phyloP scores from a whole-genome alignment of 352 stramenopile species.

The Blastocystis sp. region DNA sequence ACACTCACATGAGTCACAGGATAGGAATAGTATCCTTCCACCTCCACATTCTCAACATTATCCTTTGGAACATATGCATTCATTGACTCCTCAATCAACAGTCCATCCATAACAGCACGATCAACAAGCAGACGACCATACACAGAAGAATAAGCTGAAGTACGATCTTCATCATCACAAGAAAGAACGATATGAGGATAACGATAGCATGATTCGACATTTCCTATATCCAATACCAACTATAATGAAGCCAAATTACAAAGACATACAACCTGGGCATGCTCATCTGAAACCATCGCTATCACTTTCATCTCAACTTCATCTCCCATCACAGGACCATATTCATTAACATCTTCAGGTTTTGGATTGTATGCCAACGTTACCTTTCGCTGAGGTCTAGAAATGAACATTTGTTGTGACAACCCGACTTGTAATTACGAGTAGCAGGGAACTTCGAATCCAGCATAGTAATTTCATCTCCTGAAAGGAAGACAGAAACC shows the following conservation, averaged over 20 bases:
- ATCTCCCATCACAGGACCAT: conserved; percentile 44
- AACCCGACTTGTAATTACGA: conserved; percentile 16
- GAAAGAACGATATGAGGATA: conserved; percentile 60
- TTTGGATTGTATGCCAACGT: conserved; percentile 53
- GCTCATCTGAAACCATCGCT: conserved; percentile 37
- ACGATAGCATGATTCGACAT: conserved; percentile 19
- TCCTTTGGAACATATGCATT: conserved; percentile 44
- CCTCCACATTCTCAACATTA: conserved; percentile 39
- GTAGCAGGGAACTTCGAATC: conserved; percentile 34
- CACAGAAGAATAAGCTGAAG: conserved; percentile 9
- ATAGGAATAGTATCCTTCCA: conserved; percentile 61
- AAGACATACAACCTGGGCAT: conserved; percentile 50
- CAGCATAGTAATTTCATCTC: conserved; percentile 2
- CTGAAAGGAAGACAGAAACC: conserved; percentile 20
- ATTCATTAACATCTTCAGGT: conserved; percentile 46
- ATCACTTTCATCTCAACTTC: conserved; percentile 58
- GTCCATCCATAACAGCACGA: conserved; percentile 30
- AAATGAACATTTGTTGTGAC: neutral
- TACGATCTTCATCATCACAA: conserved; percentile 47
- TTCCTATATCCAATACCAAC: conserved; percentile 41
- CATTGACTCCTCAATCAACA: conserved; percentile 18
- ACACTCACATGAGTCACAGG: conserved; percentile 38
- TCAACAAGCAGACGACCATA: conserved; percentile 54
- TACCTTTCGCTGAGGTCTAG: conserved; percentile 37
- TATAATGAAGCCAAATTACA: neutral